phyloP scores from a whole-genome alignment of 2,329 filamentous ascomycete genomes.

The Diaporthe eres region DNA sequence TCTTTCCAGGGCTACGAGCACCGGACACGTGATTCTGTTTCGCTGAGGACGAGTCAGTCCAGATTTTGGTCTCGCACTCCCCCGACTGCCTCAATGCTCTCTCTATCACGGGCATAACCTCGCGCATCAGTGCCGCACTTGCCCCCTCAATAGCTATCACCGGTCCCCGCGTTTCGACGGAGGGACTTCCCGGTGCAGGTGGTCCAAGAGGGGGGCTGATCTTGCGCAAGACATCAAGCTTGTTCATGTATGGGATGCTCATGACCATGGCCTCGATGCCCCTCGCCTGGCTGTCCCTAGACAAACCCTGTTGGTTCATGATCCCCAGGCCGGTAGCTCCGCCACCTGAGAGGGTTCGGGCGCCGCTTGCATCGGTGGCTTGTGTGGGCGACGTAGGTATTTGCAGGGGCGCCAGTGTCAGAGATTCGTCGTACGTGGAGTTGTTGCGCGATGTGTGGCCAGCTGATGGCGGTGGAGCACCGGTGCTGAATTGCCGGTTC shows the following conservation, averaged over 20 bases:
- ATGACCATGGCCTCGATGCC: constrained; percentile 80
- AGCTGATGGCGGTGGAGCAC: constrained; percentile 51
- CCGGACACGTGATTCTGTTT: not conserved
- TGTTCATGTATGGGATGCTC: constrained; percentile 80
- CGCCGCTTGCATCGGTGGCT: constrained; percentile 46
- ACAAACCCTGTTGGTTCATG: constrained; percentile 9
- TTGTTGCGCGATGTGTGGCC: constrained; percentile 47
- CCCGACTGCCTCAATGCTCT: constrained; percentile 67
- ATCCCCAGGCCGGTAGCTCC: constrained; percentile 32
- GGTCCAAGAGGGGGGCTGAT: constrained; percentile 78
- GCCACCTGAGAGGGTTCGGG: constrained; percentile 40
- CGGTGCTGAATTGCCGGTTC: constrained; percentile 49
- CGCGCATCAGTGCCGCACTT: constrained; percentile 62
- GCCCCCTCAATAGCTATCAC: constrained; percentile 89
- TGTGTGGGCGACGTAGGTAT: constrained; percentile 53
- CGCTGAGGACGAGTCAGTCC: constrained; percentile 51
- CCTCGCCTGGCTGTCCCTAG: constrained; percentile 53
- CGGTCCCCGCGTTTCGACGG: constrained; percentile 73
- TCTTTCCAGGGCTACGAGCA: constrained; percentile 54
- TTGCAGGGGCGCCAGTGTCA: constrained; percentile 68
- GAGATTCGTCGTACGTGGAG: constrained; percentile 67
- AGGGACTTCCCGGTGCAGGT: constrained; percentile 47
- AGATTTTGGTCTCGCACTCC: constrained; percentile 63
- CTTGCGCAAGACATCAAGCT: constrained; percentile 81
- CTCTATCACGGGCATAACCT: constrained; percentile 76